Percentiles rank a stretch among this genome's conserved stretches.
Conservation (phyloP, 2,329 filamentous ascomycete genomes). For the Aspergillus thermomutatus region DNA sequence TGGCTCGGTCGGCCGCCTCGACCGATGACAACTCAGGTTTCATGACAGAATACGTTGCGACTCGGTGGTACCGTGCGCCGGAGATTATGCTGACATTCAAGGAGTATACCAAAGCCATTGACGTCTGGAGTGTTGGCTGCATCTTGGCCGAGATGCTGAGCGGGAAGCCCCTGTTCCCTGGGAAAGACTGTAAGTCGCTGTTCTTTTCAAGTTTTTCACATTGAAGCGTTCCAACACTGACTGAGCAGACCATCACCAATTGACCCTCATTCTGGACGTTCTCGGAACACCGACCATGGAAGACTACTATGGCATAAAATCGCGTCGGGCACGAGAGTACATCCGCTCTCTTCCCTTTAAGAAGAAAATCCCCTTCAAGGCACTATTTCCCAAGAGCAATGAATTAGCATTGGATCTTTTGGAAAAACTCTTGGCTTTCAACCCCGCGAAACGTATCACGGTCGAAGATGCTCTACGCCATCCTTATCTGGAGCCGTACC, state of each 20-base stretch:
- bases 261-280: slow-evolving; percentile 94
- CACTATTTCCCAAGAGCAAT: slow-evolving; percentile 98
- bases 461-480: slow-evolving; percentile 97
- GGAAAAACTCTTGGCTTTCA: slow-evolving; percentile 95
- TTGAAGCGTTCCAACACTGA: background rate
- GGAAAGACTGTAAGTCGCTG: slow-evolving; percentile 81
- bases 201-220: background rate
- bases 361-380: slow-evolving; percentile 98
- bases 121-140: slow-evolving; percentile 98
- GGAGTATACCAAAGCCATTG: slow-evolving; percentile 99
- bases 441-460: slow-evolving; percentile 96
- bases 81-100: slow-evolving; percentile 99
- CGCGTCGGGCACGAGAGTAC: slow-evolving; percentile 92
- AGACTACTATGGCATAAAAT: slow-evolving; percentile 99
- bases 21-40: slow-evolving; percentile 99
- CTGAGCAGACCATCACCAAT: slow-evolving; percentile 82
- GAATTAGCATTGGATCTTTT: slow-evolving; percentile 89
- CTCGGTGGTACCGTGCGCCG: slow-evolving; percentile 96
- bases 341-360: slow-evolving; percentile 98
- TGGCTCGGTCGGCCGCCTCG: slow-evolving; percentile 90
- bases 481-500: slow-evolving; percentile 97
- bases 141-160: slow-evolving; percentile 98
- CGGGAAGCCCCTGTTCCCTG: slow-evolving; percentile 95
- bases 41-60: slow-evolving; percentile 99
- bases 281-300: slow-evolving; percentile 99